phyloP scores from a whole-genome alignment of 805 yeast species.

The Spathaspora passalidarum region DNA sequence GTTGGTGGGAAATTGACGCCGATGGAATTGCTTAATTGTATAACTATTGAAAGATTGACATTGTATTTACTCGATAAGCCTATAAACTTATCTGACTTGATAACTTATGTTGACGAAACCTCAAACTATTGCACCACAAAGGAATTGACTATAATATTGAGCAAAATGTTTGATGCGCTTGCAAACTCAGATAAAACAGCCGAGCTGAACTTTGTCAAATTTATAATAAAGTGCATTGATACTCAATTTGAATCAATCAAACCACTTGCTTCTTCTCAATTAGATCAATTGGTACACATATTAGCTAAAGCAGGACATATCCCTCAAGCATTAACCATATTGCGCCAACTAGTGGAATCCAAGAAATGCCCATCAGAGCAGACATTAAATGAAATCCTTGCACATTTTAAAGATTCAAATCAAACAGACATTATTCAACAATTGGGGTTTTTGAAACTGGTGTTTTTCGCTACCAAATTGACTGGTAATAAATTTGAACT shows the following conservation, averaged over 20 bases:
- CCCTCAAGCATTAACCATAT: slow-evolving; percentile 10
- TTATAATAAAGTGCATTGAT: background rate
- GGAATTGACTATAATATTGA: background rate
- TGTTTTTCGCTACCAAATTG: slow-evolving; percentile 22
- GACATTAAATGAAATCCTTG: slow-evolving; percentile 19
- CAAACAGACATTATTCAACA: slow-evolving; percentile 16
- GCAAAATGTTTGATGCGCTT: background rate
- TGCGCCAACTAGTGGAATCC: slow-evolving; percentile 13
- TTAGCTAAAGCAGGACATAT: slow-evolving; percentile 16
- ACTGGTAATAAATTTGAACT: slow-evolving; percentile 17
- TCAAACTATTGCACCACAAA: slow-evolving; percentile 3
- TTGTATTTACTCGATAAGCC: slow-evolving; percentile 6
- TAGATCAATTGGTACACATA: slow-evolving; percentile 24
- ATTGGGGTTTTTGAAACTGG: slow-evolving; percentile 23
- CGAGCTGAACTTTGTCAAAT: background rate
- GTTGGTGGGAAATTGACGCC: slow-evolving; percentile 12
- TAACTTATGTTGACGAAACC: background rate
- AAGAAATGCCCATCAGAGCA: slow-evolving; percentile 20
- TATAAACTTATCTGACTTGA: background rate
- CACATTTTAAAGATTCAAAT: slow-evolving; percentile 12
- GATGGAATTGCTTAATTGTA: slow-evolving; percentile 5
- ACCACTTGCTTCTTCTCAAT: slow-evolving; percentile 3
- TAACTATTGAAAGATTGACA: slow-evolving; percentile 11
- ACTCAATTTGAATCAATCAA: background rate
- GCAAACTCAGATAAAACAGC: background rate